Conservation (phyloP, 768 basidiomycete genomes). For the Lentinula sp. region DNA sequence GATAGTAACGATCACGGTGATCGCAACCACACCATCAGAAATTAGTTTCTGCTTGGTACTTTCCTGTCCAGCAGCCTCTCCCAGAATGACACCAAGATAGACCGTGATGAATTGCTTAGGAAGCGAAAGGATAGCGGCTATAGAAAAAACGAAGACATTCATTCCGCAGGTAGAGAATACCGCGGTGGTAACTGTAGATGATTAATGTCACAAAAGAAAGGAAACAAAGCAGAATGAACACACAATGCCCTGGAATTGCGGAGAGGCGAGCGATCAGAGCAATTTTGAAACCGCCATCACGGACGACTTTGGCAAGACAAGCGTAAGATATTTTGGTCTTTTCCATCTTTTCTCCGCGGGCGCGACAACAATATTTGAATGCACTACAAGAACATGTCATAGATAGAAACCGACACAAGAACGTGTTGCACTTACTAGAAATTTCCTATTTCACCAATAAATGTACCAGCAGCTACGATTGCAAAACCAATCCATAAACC, state of each 20-base stretch:
- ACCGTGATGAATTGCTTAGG: conserved; percentile 93
- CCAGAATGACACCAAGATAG: conserved; percentile 81
- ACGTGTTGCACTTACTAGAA: conserved; percentile 58
- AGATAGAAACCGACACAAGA: not conserved
- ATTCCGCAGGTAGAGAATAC: conserved; percentile 89
- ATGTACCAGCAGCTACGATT: conserved; percentile 79
- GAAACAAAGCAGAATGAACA: conserved; percentile 16
- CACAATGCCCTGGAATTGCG: conserved; percentile 85
- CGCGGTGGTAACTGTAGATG: conserved; percentile 70
- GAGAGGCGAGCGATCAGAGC: conserved; percentile 72
- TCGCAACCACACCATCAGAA: conserved; percentile 58
- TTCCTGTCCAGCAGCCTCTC: conserved; percentile 37
- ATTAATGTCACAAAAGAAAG: not conserved
- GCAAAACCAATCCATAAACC: conserved; percentile 83
- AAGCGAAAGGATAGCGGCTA: conserved; percentile 77
- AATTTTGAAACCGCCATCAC: conserved; percentile 85
- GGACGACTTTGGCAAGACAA: conserved; percentile 60
- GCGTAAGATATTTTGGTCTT: conserved; percentile 51
- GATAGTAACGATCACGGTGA: conserved; percentile 69
- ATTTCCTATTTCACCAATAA: conserved; percentile 83
- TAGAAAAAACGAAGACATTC: conserved; percentile 66
- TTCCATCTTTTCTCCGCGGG: conserved; percentile 73
- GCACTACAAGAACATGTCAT: conserved; percentile 36
- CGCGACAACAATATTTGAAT: conserved; percentile 74
- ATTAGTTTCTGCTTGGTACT: conserved; percentile 54